Evolutionary conservation across 495 filamentous ascomycete genomes (phyloP), one percentile per base, ranked within the genome.

Genomic region (Echria macrotheca): DNA sequence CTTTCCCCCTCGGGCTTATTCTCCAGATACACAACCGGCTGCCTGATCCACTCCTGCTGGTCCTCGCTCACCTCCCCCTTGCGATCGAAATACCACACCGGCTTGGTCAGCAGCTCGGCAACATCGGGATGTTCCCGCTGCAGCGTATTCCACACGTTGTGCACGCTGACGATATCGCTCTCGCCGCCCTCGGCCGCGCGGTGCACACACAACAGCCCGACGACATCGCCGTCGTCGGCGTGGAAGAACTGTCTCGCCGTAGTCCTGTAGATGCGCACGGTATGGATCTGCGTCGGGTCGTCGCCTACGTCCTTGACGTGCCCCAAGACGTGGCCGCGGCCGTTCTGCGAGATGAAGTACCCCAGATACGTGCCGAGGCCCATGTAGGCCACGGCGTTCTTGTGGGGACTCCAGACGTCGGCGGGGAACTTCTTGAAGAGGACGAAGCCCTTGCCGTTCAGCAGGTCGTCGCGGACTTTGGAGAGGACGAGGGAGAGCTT

Each of bases 71-170:
- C 81, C 69, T 95, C 90, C 35, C 90, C 90, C 68, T 96, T 96
- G 52, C 89, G 86, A 64, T 96, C 90, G 60, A 96, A 93, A 69
- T 93, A 94, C 89, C 90, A 96, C 56, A 85, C 81, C 0, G 89
- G 87, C 49, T 81, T 67, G 2, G 84, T 83, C 41, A 96, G 71
- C 25, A 79, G 79, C 65, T 84, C 77, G 0, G 86, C 78, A 6
- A 94, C 84, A 54, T 93, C 89, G 0, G 89, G 90, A 4, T 84
- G 80, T 62, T 90, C 82, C 7, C 53, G 58, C 61, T 87, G 83
- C 5, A 96, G 74, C 12, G 73, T 74, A 65, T 95, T 95, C 77
- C 84, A 96, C 49, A 96, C 83, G 47, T 85, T 69, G 65, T 96
- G 89, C 4, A 81, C 77, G 39, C 82, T 86, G 47, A 85, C 82